Conservation (phyloP, 306 rosid species). For the Dryas octopetala region DNA sequence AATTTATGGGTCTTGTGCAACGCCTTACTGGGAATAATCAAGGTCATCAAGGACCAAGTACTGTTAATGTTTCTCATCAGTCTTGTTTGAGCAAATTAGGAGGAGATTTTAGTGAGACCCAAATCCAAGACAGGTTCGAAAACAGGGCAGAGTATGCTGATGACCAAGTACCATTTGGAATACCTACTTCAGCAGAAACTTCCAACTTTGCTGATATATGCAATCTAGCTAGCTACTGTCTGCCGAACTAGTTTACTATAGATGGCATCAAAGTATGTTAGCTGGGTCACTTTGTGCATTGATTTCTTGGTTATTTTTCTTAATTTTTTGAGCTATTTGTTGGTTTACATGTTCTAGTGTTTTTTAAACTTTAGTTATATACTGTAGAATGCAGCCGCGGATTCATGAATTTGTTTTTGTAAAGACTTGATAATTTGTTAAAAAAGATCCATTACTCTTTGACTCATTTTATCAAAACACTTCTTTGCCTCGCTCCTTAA, state of each 20-base stretch:
- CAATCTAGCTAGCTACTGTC: not conserved
- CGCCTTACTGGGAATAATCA: slow-evolving; percentile 33
- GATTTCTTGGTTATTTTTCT: too few relatives aligned
- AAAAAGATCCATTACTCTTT: too few relatives aligned
- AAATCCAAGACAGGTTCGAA: not conserved
- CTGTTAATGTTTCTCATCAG: not conserved
- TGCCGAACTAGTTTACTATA: too few relatives aligned
- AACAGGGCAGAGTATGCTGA: not conserved
- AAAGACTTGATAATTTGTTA: too few relatives aligned
- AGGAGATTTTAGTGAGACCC: not conserved
- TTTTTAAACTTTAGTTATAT: too few relatives aligned
- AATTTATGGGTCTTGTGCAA: slow-evolving; percentile 37
- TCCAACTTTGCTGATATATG: not conserved
- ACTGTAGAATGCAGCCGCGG: too few relatives aligned
- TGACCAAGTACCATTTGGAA: not conserved
- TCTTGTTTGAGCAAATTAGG: not conserved
- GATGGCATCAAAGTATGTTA: not conserved
- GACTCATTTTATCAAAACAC: too few relatives aligned
- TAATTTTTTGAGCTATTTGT: too few relatives aligned
- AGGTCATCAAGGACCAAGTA: not conserved
- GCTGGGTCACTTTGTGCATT: not conserved
- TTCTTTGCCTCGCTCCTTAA: too few relatives aligned
- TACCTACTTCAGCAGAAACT: not conserved
- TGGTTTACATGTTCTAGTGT: too few relatives aligned
- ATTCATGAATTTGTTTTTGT: too few relatives aligned